These are phyloP conservation scores for Malassezia sympodialis DNA, from an alignment of 1,284 basidiomycete genomes.

Conservation along the genomic window DNA sequence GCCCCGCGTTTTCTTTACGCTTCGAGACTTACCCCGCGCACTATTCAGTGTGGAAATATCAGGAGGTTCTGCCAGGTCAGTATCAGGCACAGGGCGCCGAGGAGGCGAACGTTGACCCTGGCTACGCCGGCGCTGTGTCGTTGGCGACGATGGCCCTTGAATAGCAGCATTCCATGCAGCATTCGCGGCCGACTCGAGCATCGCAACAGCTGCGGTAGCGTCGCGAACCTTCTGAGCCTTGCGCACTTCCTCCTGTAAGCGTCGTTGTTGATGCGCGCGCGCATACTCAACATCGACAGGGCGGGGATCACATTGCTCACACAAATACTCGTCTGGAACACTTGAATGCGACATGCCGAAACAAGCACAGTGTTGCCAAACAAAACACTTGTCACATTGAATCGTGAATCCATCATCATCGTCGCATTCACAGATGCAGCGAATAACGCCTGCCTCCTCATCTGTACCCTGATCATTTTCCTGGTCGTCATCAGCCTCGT, in stretches of 20 bases:
- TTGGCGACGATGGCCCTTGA: neutral
- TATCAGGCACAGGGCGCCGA: neutral
- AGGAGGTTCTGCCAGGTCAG: neutral
- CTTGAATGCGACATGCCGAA: constrained; percentile 54
- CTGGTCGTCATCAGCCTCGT: constrained; percentile 8
- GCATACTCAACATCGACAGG: constrained; percentile 40
- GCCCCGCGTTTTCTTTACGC: constrained; percentile 20
- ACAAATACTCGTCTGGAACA: constrained; percentile 60
- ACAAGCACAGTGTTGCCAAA: constrained; percentile 84
- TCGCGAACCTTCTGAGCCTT: constrained; percentile 15
- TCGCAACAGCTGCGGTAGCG: neutral
- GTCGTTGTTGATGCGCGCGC: constrained; percentile 33
- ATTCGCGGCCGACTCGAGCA: constrained; percentile 5
- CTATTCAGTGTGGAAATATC: constrained; percentile 3
- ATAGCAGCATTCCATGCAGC: constrained; percentile 8
- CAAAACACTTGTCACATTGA: constrained; percentile 74
- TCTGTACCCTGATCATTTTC: constrained; percentile 36
- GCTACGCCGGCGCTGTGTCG: neutral
- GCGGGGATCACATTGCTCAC: constrained; percentile 49
- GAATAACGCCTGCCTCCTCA: constrained; percentile 35
- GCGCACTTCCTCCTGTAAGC: constrained; percentile 37
- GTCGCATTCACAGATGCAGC: constrained; percentile 61
- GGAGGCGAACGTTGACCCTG: neutral
- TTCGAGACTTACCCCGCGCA: constrained; percentile 8
- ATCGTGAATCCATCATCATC: constrained; percentile 86